phyloP scores from a whole-genome alignment of 108 stramenopile species.

The Fragilaria radians region DNA sequence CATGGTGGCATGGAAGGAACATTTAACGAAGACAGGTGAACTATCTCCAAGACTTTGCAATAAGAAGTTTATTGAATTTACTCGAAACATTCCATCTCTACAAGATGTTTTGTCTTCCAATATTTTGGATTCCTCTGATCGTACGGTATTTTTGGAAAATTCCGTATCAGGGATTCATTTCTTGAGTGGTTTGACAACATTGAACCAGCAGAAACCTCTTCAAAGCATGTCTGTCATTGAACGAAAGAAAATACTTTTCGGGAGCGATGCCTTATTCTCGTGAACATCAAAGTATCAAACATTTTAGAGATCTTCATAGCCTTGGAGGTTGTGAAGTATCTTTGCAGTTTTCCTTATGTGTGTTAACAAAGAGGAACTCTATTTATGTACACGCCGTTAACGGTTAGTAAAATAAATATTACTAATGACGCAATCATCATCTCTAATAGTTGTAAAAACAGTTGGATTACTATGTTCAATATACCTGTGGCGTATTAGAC shows the following conservation, averaged over 20 bases:
- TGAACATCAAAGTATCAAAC: too few relatives aligned
- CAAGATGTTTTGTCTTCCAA: conserved; percentile 24
- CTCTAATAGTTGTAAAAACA: too few relatives aligned
- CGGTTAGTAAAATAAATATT: too few relatives aligned
- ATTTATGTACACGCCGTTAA: too few relatives aligned
- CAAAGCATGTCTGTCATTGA: conserved; percentile 39
- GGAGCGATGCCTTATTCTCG: conserved; percentile 69
- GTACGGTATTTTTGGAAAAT: conserved; percentile 34
- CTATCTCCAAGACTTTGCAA: conserved; percentile 4
- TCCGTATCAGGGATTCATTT: conserved; percentile 41
- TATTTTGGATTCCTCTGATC: conserved; percentile 5
- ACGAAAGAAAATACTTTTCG: conserved; percentile 68
- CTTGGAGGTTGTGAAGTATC: too few relatives aligned
- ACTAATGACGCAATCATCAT: too few relatives aligned
- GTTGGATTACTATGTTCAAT: too few relatives aligned
- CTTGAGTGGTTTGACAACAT: conserved; percentile 45
- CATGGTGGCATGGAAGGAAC: conserved; percentile 24
- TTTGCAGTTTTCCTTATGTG: too few relatives aligned
- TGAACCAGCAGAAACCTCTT: conserved; percentile 36
- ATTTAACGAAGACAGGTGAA: conserved; percentile 11
- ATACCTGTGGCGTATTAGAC: too few relatives aligned
- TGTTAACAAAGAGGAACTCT: too few relatives aligned
- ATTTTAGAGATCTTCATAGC: too few relatives aligned
- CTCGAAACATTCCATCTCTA: conserved; percentile 35
- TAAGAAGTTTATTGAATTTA: conserved; percentile 11